Conservation (phyloP, 768 basidiomycete species). For the Dentipellis sp. region DNA sequence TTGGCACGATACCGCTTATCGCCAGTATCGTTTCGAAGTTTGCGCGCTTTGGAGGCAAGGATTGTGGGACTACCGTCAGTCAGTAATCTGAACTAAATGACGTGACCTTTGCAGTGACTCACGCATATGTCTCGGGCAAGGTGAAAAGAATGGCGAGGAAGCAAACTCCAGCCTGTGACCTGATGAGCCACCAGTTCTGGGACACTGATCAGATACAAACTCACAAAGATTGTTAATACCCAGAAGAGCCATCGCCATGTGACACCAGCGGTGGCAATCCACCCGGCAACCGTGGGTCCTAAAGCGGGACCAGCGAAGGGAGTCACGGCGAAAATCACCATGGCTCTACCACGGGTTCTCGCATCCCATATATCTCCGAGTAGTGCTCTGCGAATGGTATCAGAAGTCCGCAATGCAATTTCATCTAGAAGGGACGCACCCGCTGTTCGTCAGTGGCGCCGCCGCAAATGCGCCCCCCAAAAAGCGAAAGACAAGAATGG, state of each 20-base stretch:
- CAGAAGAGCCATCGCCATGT: slow-evolving; percentile 63
- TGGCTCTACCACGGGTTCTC: slow-evolving; percentile 49
- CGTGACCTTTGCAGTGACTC: slow-evolving; percentile 9
- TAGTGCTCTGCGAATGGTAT: slow-evolving; percentile 27
- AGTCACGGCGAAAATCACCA: slow-evolving; percentile 52
- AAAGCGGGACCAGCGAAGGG: slow-evolving; percentile 60
- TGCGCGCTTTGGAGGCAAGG: slow-evolving; percentile 38
- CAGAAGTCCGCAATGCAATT: background rate
- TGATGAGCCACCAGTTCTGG: background rate
- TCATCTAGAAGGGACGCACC: slow-evolving; percentile 26
- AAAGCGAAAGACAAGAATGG: slow-evolving; percentile 59
- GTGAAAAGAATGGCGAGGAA: slow-evolving; percentile 40
- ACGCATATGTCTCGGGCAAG: slow-evolving; percentile 61
- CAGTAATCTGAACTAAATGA: no score
- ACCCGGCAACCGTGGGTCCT: slow-evolving; percentile 25
- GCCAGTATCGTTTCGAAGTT: slow-evolving; percentile 36
- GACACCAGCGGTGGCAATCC: slow-evolving; percentile 25
- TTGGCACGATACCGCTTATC: slow-evolving; percentile 42
- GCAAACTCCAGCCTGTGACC: slow-evolving; percentile 36
- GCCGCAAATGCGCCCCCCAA: slow-evolving; percentile 64
- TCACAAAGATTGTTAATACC: slow-evolving; percentile 47
- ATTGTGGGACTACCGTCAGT: slow-evolving; percentile 34
- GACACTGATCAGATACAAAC: slow-evolving; percentile 12
- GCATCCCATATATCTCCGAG: slow-evolving; percentile 59
- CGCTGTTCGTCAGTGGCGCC: slow-evolving; percentile 60